These are phyloP conservation scores for Citrus inodora DNA, from an alignment of 345 rosid genomes.

Conservation along the genomic window DNA sequence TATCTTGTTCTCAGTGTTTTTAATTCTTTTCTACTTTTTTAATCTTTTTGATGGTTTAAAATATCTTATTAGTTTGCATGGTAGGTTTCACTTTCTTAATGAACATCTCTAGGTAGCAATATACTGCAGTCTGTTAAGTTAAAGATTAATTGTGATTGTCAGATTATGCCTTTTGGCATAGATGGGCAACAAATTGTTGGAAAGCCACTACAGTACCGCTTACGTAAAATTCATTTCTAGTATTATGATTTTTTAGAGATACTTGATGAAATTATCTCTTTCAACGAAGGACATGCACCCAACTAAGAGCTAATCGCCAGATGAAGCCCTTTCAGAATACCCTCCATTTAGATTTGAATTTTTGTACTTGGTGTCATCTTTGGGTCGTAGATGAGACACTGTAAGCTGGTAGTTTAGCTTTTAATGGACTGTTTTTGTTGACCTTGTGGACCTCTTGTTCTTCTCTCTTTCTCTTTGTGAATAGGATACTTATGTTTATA, in stretches of 20 bases:
- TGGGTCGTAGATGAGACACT: not conserved
- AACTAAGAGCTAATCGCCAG: no score
- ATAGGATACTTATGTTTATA: not conserved
- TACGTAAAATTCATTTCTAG: not conserved
- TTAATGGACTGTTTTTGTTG: not conserved
- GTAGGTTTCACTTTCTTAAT: not conserved
- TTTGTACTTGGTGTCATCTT: not conserved
- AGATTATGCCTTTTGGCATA: not conserved
- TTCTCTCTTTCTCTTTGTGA: not conserved
- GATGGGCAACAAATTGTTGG: not conserved
- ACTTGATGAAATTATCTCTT: no score
- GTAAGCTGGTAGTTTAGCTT: not conserved
- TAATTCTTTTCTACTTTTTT: not conserved
- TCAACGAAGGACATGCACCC: no score
- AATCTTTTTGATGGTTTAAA: not conserved
- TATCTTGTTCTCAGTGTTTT: conserved; percentile 25
- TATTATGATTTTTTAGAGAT: not conserved
- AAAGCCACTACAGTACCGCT: not conserved
- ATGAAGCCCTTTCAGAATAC: no score
- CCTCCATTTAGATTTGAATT: not conserved
- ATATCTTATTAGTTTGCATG: not conserved
- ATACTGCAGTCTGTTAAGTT: not conserved
- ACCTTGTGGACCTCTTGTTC: not conserved
- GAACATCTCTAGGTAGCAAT: not conserved
- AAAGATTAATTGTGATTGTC: not conserved